Evolutionary conservation across 108 stramenopile species (phyloP).

Genomic region (Thalassiosira profunda): DNA sequence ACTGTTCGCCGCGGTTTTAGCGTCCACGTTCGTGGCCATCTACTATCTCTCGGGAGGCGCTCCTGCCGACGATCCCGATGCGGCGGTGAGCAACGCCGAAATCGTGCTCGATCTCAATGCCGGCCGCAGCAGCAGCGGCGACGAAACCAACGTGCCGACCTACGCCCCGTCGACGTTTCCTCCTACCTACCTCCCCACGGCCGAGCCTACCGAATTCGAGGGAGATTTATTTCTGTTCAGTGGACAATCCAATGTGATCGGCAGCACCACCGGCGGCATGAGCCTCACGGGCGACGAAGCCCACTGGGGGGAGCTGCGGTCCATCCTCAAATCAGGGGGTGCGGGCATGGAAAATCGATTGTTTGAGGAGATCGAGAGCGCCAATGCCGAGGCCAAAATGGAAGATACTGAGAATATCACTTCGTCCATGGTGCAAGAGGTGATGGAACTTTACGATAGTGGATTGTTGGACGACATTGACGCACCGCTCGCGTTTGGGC

Average conservation of each 20-base stretch:
- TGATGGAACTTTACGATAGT: background rate
- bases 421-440: background rate
- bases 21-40: too few relatives aligned
- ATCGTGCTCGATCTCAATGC: too few relatives aligned
- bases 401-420: background rate
- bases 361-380: slow-evolving; percentile 3
- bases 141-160: too few relatives aligned
- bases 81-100: too few relatives aligned
- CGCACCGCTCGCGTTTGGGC: background rate
- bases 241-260: slow-evolving; percentile 9
- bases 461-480: slow-evolving; percentile 5
- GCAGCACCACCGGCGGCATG: background rate
- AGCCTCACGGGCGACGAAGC: background rate
- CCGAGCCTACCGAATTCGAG: too few relatives aligned
- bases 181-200: too few relatives aligned
- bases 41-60: too few relatives aligned
- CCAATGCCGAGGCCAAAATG: background rate
- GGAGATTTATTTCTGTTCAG: slow-evolving; percentile 13
- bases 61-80: too few relatives aligned
- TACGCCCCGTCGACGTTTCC: too few relatives aligned
- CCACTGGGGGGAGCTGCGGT: background rate
- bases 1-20: too few relatives aligned
- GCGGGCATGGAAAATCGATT: background rate
- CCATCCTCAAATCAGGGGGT: background rate
- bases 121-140: too few relatives aligned